Evolutionary conservation across 208 protist genomes (phyloP).

Genomic region (Trypanosoma mega): DNA sequence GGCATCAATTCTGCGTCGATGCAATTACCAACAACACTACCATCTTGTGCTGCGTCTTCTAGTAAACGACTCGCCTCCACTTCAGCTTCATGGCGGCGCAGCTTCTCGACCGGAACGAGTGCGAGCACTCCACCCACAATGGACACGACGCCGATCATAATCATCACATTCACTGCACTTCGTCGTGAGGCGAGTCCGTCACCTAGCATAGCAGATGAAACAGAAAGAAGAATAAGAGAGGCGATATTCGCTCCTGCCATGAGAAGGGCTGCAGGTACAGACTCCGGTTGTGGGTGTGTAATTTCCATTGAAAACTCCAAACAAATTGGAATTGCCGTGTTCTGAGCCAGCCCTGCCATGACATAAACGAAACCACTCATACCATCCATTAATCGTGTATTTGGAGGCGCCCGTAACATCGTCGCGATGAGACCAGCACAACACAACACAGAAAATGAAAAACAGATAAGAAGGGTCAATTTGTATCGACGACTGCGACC

Average conservation of each 20-base stretch:
- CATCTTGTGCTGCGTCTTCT: not conserved
- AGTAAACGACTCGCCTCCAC: slow-evolving; percentile 16
- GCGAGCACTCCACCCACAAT: slow-evolving; percentile 40
- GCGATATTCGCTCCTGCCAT: slow-evolving; percentile 70
- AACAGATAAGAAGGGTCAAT: slow-evolving; percentile 39
- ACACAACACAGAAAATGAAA: slow-evolving; percentile 41
- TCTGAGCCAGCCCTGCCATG: slow-evolving; percentile 63
- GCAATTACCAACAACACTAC: not conserved
- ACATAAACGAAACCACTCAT: slow-evolving; percentile 51
- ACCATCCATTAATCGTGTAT: slow-evolving; percentile 36
- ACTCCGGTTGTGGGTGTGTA: slow-evolving; percentile 58
- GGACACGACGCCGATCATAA: too few relatives aligned
- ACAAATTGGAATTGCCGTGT: slow-evolving; percentile 66
- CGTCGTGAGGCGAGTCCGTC: slow-evolving; percentile 30
- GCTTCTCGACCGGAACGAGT: slow-evolving; percentile 48
- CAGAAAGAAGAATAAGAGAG: slow-evolving; percentile 55
- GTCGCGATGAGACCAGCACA: slow-evolving; percentile 50
- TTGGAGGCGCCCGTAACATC: slow-evolving; percentile 42
- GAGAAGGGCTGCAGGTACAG: slow-evolving; percentile 57
- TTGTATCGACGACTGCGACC: slow-evolving; percentile 56
- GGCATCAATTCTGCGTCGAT: not conserved
- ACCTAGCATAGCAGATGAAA: slow-evolving; percentile 53
- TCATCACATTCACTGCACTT: slow-evolving; percentile 15
- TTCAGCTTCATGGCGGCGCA: slow-evolving; percentile 49
- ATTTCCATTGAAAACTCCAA: slow-evolving; percentile 81